phyloP scores from a whole-genome alignment of 371 early-diverging fungal genomes.

The Rhizopus sp. region DNA sequence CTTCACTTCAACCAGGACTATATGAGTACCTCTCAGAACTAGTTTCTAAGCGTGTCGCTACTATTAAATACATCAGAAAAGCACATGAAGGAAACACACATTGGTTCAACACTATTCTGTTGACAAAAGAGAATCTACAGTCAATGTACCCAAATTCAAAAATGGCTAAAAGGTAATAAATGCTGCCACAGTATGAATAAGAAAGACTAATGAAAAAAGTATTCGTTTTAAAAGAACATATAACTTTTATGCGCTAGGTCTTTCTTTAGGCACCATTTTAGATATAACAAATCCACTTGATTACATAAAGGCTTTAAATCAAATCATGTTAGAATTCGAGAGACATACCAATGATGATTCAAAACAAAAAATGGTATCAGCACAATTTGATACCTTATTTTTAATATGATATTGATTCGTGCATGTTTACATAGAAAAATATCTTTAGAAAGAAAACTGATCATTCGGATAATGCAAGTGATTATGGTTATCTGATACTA shows the following conservation, averaged over 20 bases:
- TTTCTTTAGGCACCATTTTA: conserved; percentile 63
- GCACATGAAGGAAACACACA: conserved; percentile 59
- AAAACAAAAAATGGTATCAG: conserved; percentile 56
- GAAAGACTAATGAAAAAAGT: conserved; percentile 1
- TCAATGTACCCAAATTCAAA: conserved; percentile 39
- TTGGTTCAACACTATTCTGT: conserved; percentile 63
- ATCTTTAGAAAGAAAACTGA: conserved; percentile 53
- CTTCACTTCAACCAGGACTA: conserved; percentile 30
- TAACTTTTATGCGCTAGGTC: conserved; percentile 64
- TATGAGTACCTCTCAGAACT: conserved; percentile 59
- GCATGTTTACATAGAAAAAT: conserved; percentile 45
- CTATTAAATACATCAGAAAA: conserved; percentile 63
- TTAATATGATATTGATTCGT: not conserved
- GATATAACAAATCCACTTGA: conserved; percentile 65
- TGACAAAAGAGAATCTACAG: conserved; percentile 52
- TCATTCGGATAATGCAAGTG: conserved; percentile 35
- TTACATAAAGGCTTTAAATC: conserved; percentile 63
- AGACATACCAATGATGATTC: conserved; percentile 52
- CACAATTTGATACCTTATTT: not conserved
- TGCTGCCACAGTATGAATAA: conserved; percentile 10
- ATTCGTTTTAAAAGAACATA: conserved; percentile 35
- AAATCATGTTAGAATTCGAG: conserved; percentile 63
- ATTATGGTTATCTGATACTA: conserved; percentile 47
- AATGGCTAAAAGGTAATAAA: conserved; percentile 44
- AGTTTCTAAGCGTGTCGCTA: conserved; percentile 67